A percentile compares a stretch with the other conserved stretches of the same genome.
phyloP scores from a whole-genome alignment of 108 stramenopile genomes.

The Conticribra guillardii region DNA sequence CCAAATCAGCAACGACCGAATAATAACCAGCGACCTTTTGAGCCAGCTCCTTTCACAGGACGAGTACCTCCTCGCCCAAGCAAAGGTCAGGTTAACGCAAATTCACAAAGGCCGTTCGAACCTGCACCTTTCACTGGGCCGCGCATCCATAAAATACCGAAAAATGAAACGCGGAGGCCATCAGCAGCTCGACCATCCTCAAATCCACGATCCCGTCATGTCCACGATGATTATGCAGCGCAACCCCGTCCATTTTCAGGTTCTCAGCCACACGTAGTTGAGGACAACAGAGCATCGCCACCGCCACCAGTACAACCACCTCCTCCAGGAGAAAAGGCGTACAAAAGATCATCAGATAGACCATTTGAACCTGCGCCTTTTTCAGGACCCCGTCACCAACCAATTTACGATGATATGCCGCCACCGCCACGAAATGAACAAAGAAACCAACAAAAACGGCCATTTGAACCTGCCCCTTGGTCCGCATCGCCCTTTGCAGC shows the following conservation, averaged over 20 bases:
- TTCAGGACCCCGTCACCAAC: slow-evolving; percentile 24
- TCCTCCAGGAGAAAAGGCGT: slow-evolving; percentile 24
- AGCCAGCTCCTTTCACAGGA: slow-evolving; percentile 10
- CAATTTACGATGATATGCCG: slow-evolving; percentile 19
- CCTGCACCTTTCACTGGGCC: slow-evolving; percentile 43
- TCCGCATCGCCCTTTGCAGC: neutral
- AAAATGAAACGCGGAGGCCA: slow-evolving; percentile 19
- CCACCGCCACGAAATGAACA: slow-evolving; percentile 19
- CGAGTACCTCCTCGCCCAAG: neutral
- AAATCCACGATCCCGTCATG: slow-evolving; percentile 36
- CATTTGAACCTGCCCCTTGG: slow-evolving; percentile 4
- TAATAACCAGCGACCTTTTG: too few relatives aligned
- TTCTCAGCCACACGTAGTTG: slow-evolving; percentile 26
- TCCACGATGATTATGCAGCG: slow-evolving; percentile 27
- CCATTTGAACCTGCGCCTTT: slow-evolving; percentile 46
- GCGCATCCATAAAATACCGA: slow-evolving; percentile 30
- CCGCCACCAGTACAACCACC: slow-evolving; percentile 47
- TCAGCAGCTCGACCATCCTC: slow-evolving; percentile 28
- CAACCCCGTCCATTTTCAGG: slow-evolving; percentile 41
- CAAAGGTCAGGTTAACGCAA: slow-evolving; percentile 7
- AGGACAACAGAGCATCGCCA: slow-evolving; percentile 30
- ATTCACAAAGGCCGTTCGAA: slow-evolving; percentile 39
- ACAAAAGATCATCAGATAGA: slow-evolving; percentile 15
- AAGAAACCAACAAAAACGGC: slow-evolving; percentile 15
- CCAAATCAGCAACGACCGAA: too few relatives aligned